A percentile compares a stretch with the other conserved stretches of the same genome.
Evolutionary conservation across 148 eudicot species (phyloP).

Genomic region (Cornus suecica): DNA sequence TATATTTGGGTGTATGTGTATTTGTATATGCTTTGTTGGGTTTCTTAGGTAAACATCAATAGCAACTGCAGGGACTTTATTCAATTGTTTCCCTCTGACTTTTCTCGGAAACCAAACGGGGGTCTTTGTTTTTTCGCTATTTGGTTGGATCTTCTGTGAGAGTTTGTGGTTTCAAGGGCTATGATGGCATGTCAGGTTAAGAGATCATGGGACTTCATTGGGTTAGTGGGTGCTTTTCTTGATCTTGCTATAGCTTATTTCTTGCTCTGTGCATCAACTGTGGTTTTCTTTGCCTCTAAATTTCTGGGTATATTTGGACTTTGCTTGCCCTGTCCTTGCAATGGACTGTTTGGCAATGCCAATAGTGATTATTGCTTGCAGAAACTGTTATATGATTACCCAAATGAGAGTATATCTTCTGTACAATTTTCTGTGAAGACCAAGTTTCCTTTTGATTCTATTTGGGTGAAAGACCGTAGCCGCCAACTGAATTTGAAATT

Average conservation of each 20-base stretch:
- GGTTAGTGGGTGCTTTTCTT: conserved; percentile 82
- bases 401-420: conserved; percentile 50
- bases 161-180: conserved; percentile 8
- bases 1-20: too few relatives aligned
- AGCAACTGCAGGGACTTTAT: neutral
- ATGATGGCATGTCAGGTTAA: conserved; percentile 53
- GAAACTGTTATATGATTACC: conserved; percentile 50
- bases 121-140: neutral
- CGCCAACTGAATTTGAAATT: conserved; percentile 40
- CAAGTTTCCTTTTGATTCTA: conserved; percentile 65
- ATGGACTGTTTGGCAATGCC: conserved; percentile 45
- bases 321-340: conserved; percentile 65
- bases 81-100: neutral
- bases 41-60: neutral
- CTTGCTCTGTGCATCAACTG: conserved; percentile 68
- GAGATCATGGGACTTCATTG: conserved; percentile 64
- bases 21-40: neutral
- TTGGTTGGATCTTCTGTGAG: neutral
- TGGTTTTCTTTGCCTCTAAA: conserved; percentile 53
- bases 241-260: conserved; percentile 79
- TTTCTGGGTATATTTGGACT: conserved; percentile 69
- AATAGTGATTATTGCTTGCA: conserved; percentile 41
- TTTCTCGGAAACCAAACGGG: too few relatives aligned
- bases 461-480: conserved; percentile 30
- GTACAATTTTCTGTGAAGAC: conserved; percentile 48